A percentile compares a stretch with the other conserved stretches of the same genome.
These are phyloP conservation scores for Harrya chromipes DNA, from an alignment of 768 basidiomycete genomes.

Conservation along the genomic window DNA sequence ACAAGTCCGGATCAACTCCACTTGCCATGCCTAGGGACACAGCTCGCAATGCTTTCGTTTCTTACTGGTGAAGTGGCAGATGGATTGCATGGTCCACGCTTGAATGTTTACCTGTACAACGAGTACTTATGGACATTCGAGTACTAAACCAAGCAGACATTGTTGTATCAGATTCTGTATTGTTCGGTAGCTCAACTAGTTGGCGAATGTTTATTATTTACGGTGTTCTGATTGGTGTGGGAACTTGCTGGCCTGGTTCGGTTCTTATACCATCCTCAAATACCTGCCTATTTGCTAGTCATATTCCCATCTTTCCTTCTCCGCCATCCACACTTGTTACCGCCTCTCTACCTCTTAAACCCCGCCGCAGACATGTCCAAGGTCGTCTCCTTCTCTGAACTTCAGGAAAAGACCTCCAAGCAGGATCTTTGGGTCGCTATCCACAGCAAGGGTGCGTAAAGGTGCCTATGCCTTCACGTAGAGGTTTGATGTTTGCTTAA, in stretches of 20 bases:
- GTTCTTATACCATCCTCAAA: slow-evolving; percentile 14
- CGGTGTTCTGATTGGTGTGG: slow-evolving; percentile 21
- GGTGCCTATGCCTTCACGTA: neutral
- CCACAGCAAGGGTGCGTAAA: slow-evolving; percentile 70
- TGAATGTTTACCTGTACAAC: slow-evolving; percentile 52
- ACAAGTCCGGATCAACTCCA: slow-evolving; percentile 36
- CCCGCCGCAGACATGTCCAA: slow-evolving; percentile 40
- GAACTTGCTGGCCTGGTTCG: slow-evolving; percentile 24
- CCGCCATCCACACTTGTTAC: slow-evolving; percentile 11
- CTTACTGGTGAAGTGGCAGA: slow-evolving; percentile 80
- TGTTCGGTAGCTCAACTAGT: neutral
- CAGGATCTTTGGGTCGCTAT: slow-evolving; percentile 80
- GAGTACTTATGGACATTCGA: slow-evolving; percentile 55
- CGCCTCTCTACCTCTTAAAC: slow-evolving; percentile 2
- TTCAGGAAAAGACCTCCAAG: slow-evolving; percentile 72
- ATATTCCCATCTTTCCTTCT: slow-evolving; percentile 4
- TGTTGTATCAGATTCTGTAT: slow-evolving; percentile 15
- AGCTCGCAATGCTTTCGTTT: slow-evolving; percentile 71
- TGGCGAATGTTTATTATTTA: too few relatives aligned
- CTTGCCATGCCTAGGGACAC: slow-evolving; percentile 76
- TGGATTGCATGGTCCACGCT: slow-evolving; percentile 69
- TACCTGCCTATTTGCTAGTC: neutral
- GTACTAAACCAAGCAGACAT: slow-evolving; percentile 68
- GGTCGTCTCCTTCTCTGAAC: slow-evolving; percentile 66
- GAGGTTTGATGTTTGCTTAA: slow-evolving; percentile 5